These are phyloP conservation scores for Spironucleus salmonicida DNA, from an alignment of 208 protist species.

Conservation along the genomic window DNA sequence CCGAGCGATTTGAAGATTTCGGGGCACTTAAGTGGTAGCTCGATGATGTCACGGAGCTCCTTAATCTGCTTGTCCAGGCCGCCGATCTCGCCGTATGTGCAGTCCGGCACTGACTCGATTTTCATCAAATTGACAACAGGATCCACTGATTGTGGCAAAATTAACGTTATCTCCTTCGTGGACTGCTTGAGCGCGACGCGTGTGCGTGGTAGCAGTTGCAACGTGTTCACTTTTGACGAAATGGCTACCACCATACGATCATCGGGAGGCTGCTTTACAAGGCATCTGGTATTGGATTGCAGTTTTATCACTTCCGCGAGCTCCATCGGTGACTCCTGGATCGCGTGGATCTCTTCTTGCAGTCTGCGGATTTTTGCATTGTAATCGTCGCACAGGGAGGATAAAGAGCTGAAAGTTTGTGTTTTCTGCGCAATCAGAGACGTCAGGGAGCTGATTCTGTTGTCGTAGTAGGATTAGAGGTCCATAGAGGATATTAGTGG, in stretches of 20 bases:
- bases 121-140: constrained; percentile 96
- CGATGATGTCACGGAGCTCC: constrained; percentile 88
- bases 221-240: constrained; percentile 75
- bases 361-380: constrained; percentile 79
- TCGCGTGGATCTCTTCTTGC: constrained; percentile 88
- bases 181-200: constrained; percentile 88
- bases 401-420: too few species aligned
- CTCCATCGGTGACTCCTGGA: constrained; percentile 84
- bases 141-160: constrained; percentile 65
- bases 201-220: constrained; percentile 69
- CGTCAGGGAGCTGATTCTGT: too few species aligned
- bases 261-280: constrained; percentile 81
- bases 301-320: constrained; percentile 95
- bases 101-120: constrained; percentile 98
- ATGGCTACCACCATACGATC: constrained; percentile 95
- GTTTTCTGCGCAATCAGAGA: too few species aligned
- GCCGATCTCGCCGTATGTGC: constrained; percentile 98
- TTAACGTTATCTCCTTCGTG: constrained; percentile 76
- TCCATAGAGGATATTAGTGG: too few species aligned
- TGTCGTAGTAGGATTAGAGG: too few species aligned
- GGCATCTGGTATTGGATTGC: constrained; percentile 88
- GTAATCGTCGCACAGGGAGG: constrained; percentile 66
- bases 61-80: constrained; percentile 96
- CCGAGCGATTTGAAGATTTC: constrained; percentile 97
- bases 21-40: constrained; percentile 93